Evolutionary conservation across 768 basidiomycete species (phyloP).

Genomic region (Chalciporus piperatus): DNA sequence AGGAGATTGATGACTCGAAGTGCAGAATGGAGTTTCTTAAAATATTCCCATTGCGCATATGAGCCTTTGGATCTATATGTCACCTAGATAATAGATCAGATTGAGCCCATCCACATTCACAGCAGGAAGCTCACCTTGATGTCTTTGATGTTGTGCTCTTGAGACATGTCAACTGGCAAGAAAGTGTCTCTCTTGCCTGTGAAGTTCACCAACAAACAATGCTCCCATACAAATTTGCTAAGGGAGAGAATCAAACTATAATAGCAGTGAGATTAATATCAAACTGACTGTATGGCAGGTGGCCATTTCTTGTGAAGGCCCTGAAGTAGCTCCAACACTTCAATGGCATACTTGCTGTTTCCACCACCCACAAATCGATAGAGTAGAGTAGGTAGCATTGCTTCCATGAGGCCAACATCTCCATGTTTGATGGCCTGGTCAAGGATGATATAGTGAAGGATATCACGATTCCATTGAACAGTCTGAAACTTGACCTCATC

Average conservation of each 20-base stretch:
- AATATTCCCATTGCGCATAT: constrained; percentile 30
- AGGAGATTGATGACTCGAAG: constrained; percentile 27
- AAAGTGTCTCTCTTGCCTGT: neutral
- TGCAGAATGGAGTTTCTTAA: constrained; percentile 34
- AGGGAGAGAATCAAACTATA: no score
- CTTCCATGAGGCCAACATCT: constrained; percentile 25
- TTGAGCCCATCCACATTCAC: no score
- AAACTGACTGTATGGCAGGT: constrained; percentile 13
- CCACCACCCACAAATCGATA: constrained; percentile 26
- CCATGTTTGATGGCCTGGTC: constrained; percentile 35
- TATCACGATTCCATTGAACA: constrained; percentile 34
- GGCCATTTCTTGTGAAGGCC: constrained; percentile 29
- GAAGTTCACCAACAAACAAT: no score
- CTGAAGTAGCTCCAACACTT: constrained; percentile 29
- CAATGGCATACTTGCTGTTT: constrained; percentile 26
- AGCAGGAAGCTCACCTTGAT: constrained; percentile 19
- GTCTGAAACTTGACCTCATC: constrained; percentile 29
- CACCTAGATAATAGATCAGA: constrained; percentile 3
- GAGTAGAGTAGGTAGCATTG: constrained; percentile 21
- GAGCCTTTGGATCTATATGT: constrained; percentile 35
- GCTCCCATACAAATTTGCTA: no score
- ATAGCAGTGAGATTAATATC: no score
- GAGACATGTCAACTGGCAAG: constrained; percentile 28
- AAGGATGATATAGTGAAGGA: constrained; percentile 37
- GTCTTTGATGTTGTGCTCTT: constrained; percentile 37